Percentiles rank a stretch among this genome's conserved stretches.
Conservation (phyloP, 2,329 filamentous ascomycete species). For the Fonsecaea multimorphosa region DNA sequence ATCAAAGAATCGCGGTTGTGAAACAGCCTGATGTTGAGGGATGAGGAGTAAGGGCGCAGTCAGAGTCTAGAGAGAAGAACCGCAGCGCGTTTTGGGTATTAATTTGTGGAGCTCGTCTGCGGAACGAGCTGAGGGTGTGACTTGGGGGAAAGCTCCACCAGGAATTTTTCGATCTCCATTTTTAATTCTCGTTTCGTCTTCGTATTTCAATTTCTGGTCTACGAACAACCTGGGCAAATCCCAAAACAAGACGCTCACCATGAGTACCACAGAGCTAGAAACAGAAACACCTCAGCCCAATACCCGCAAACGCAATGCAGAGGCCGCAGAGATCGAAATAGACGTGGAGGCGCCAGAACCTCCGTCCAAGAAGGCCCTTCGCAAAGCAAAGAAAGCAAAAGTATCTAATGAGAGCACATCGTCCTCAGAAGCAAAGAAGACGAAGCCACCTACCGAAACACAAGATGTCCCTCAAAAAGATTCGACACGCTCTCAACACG, state of each 20-base stretch:
- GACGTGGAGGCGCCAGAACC: constrained; percentile 89
- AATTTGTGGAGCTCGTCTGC: neutral
- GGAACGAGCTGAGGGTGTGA: neutral
- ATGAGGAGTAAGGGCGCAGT: neutral
- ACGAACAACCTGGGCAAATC: neutral
- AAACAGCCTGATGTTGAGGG: neutral
- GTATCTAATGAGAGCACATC: constrained; percentile 9
- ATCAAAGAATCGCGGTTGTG: neutral
- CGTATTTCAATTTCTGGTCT: neutral
- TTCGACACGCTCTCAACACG: constrained; percentile 72
- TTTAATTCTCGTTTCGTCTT: neutral
- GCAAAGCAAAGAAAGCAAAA: constrained; percentile 78
- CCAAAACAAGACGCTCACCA: constrained; percentile 14
- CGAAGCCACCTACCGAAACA: neutral
- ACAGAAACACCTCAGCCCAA: constrained; percentile 5
- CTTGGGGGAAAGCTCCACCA: neutral
- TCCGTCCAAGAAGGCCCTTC: constrained; percentile 90
- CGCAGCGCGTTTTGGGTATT: neutral
- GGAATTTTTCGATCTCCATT: neutral
- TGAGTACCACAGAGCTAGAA: constrained; percentile 30
- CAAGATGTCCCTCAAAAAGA: constrained; percentile 45
- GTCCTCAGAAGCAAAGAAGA: constrained; percentile 44
- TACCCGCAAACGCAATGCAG: constrained; percentile 34
- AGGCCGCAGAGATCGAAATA: constrained; percentile 74
- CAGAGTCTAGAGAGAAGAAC: neutral